Base-by-base conservation (phyloP, 345 rosid species). In the Gossypium raimondii region DNA sequence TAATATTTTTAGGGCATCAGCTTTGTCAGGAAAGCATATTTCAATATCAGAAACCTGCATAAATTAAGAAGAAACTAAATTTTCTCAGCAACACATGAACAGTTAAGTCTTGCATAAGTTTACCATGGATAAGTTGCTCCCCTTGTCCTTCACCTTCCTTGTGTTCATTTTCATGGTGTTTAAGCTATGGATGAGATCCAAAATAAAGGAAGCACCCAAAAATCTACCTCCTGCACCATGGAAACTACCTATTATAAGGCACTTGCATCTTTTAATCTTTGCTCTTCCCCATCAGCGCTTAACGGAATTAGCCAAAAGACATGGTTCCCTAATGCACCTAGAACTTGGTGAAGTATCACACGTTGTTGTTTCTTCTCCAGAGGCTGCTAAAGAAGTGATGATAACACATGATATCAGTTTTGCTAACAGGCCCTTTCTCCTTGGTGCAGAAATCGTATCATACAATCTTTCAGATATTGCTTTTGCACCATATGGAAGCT, bases 141-240 rank as follows among this genome's bases (percentile, higher is more conserved):
- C 24, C 20, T 10, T 20, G 5, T 9, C 29, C n/a, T 63, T 63
- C 22, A 63, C 67, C 7, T 63, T 63, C 67, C 22, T 63, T 4
- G 12, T 16, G 1, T 8, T 52, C 11, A 6, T 70, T 70, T 6
- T 17, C 60, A 52, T 14, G 43, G 56, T 70, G 38, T n/a, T 75
- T 45, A 79, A 45, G 24, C 9, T 29, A 2, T 4, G 2, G 6
- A 67, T 48, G 73, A 68, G 25, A 66, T 68, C 77, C 34, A 70
- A 3, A 45, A 27, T 17, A 61, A 47, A 24, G 0, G 13, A 70
- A 2, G 17, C 27, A 7, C 5, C 67, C 45, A 12, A 24, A 13
- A 73, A 57, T 34, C 78, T 79, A 1, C 85, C 85, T 9, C 87
- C 83, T n/a, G 76, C 85, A 4, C 87, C 85, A 45, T 45, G 47